Base-by-base conservation (phyloP, 495 filamentous ascomycete genomes). In the Pseudomonodictys pantanalensis region DNA sequence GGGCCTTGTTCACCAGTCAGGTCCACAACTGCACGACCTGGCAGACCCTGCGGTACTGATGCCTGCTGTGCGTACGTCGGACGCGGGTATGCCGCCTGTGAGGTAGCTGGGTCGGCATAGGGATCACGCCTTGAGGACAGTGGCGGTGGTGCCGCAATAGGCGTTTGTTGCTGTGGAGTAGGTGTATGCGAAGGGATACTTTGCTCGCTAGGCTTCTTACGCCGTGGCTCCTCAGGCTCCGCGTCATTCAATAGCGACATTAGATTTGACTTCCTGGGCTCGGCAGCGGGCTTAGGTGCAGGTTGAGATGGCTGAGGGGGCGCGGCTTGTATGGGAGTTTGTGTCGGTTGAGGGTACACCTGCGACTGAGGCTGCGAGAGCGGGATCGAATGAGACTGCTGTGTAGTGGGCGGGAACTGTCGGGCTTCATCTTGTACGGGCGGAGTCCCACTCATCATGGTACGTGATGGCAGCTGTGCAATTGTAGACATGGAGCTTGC, bases 151-250 rank as follows among this genome's bases (percentile, higher is more conserved):
- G 59, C 49, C 2, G 64, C 64, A 45, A 63, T 63, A 7, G 64
- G 45, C 9, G 29, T 39, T 22, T 65, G 61, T 41, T 68, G 65
- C 32, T 57, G 57, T 29, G 66, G 62, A 28, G 66, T 65, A 18
- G 66, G 28, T 15, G 66, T 51, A 35, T 65, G 66, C 2, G 66
- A 65, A 44, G 62, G 52, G 1, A 59, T 26, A 22, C 39, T 33
- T 35, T 58, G 60, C 12, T 68, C 66, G 25, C 39, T 59, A 9
- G 56, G 53, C 42, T 66, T 69, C 58, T 58, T 62, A 1, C 46
- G 58, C 51, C 50, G 51, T 15, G 66, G 66, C 49, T 66, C 58
- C 24, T 69, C 63, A 20, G 66, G 63, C 35, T 66, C 62, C 23
- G 62, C 41, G 42, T 60, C 51, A 33, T 68, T 69, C 24, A 69